Evolutionary conservation across 805 yeast genomes (phyloP).

Genomic region (Schizosaccharomyces lindneri): DNA sequence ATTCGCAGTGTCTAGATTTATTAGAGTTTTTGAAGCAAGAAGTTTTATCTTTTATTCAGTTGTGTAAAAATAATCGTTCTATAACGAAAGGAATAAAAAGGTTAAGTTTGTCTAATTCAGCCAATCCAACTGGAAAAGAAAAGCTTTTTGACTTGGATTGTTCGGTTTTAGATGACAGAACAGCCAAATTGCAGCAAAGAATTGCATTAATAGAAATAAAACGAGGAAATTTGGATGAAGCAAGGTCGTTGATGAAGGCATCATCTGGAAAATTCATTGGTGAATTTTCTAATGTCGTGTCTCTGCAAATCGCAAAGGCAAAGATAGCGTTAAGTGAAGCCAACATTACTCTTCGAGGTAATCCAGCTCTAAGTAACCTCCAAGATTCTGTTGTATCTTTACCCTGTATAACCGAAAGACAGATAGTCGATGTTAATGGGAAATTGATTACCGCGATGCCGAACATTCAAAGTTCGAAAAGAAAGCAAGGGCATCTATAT

Average conservation of each 20-base stretch:
- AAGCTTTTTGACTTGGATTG: neutral
- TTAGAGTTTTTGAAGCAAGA: neutral
- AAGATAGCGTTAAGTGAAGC: neutral
- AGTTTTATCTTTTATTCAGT: neutral
- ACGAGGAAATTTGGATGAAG: neutral
- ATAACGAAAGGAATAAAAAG: neutral
- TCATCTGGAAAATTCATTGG: neutral
- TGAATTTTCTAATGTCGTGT: neutral
- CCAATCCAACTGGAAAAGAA: neutral
- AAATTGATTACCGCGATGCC: neutral
- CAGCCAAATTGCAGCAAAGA: neutral
- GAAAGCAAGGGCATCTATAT: neutral
- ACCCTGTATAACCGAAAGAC: constrained; percentile 11
- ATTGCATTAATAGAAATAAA: neutral
- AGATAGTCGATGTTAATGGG: neutral
- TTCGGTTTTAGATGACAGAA: neutral
- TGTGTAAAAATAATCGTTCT: neutral
- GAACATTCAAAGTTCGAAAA: neutral
- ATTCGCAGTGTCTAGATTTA: neutral
- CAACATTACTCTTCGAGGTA: constrained; percentile 10
- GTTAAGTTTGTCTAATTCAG: neutral
- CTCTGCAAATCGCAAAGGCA: neutral
- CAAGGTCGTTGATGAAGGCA: neutral
- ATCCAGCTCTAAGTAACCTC: constrained; percentile 25
- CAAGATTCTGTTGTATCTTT: constrained; percentile 27